Evolutionary conservation across 2,329 filamentous ascomycete genomes (phyloP), one percentile per base, ranked within the genome.

Genomic region (Fusarium anthophilum): DNA sequence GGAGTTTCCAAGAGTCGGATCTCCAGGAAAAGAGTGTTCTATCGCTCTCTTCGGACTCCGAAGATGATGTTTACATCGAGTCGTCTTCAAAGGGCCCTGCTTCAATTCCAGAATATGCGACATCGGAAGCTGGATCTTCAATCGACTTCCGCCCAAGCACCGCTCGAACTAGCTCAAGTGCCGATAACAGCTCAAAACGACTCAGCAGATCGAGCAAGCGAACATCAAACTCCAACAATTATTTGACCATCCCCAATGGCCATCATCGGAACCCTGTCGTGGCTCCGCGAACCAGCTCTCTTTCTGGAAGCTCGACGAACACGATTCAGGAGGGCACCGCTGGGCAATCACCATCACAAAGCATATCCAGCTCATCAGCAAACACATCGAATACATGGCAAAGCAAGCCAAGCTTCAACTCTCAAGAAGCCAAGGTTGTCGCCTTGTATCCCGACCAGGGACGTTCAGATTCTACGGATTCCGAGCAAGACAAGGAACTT

Each of bases 1-100:
- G 73, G 55, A 89, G 87, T 73, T 80, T 89, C 22, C 79, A 84
- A 12, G 86, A 87, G 41, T 83, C 87, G 5, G 88, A 91, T 68
- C 81, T 90, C 11, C 83, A 88, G 47, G 84, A 88, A 58, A 88
- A 84, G 66, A 90, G 89, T 69, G 84, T 91, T 2, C 80, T 91
- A 20, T 87, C 88, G 3, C 83, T 91, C 3, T 90, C 88, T 4
- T 90, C 88, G 0, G 88, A 90, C 69, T 90, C 88, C 0, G 89
- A 90, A 64, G 85, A 86, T 2, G 85, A 86, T 2, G 73, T 74
- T 11, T 77, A 76, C 24, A 50, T 65, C 8, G 72, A 75, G 6
- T 61, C 78, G 1, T 64, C 76, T 14, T 57, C 72, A 6, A 80
- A 75, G 58, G 75, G 75, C 6, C 75, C 79, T 17, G 66, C 74